These are phyloP conservation scores for Sclerotiophoma versabilis DNA, from an alignment of 2,329 filamentous ascomycete species.

Conservation along the genomic window DNA sequence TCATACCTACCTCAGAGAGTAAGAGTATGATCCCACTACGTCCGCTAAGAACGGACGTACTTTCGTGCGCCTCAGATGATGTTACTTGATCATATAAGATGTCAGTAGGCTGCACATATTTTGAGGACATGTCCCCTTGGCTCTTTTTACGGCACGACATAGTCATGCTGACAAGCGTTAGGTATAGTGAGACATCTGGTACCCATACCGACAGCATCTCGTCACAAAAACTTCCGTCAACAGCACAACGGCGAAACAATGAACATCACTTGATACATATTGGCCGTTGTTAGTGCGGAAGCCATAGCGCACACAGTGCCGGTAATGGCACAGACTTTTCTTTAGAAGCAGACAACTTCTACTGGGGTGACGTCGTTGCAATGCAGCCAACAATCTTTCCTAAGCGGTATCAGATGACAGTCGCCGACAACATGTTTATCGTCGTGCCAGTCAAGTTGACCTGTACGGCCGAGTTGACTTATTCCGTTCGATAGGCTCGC, in stretches of 20 bases:
- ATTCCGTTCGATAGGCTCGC: not conserved
- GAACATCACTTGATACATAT: not conserved
- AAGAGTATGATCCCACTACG: not conserved
- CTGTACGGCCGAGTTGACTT: not conserved
- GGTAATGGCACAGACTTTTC: slow-evolving; percentile 20
- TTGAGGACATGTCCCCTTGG: not conserved
- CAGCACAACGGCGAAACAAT: not conserved
- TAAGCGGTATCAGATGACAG: slow-evolving; percentile 14
- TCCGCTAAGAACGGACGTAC: not conserved
- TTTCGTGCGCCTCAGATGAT: not conserved
- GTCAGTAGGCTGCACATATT: not conserved
- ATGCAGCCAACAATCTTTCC: slow-evolving; percentile 19
- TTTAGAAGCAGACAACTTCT: slow-evolving; percentile 26
- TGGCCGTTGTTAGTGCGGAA: not conserved
- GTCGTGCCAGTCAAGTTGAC: slow-evolving; percentile 23
- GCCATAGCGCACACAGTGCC: not conserved
- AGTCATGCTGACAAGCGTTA: not conserved
- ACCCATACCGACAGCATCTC: not conserved
- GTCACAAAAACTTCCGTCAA: not conserved
- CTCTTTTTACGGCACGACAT: not conserved
- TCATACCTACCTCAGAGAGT: not conserved
- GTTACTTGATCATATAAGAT: not conserved
- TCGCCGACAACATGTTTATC: slow-evolving; percentile 22
- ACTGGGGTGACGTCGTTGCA: slow-evolving; percentile 18
- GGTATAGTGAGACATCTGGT: not conserved